Percentiles rank a stretch among this genome's conserved stretches.
Conservation (phyloP, 2,329 filamentous ascomycete species). For the Colletotrichum sp. region DNA sequence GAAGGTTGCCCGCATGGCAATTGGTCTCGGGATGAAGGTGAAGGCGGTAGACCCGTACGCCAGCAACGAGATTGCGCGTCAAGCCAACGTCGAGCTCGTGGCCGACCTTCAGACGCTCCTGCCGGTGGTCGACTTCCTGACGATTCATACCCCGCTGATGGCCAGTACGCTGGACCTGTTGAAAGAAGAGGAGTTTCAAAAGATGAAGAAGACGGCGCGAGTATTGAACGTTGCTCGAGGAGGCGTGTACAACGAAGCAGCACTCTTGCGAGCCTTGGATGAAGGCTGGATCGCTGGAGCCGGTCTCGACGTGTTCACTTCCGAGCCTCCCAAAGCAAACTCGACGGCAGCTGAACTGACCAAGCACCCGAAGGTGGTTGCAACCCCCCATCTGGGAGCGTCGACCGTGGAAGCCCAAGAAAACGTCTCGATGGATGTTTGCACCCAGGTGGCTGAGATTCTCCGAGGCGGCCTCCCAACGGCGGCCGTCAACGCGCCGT, state of each 20-base stretch:
- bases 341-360: conserved; percentile 68
- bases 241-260: conserved; percentile 79
- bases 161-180: conserved; percentile 79
- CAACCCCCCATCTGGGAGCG: conserved; percentile 80
- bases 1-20: conserved; percentile 79
- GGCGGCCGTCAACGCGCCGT: conserved; percentile 79
- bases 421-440: conserved; percentile 83
- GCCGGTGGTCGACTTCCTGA: conserved; percentile 74
- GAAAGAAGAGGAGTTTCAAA: conserved; percentile 65
- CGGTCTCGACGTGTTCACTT: conserved; percentile 80
- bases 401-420: conserved; percentile 85
- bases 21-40: conserved; percentile 78
- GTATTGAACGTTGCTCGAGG: conserved; percentile 82
- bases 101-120: conserved; percentile 64
- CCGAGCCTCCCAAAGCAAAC: conserved; percentile 65
- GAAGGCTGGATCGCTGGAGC: conserved; percentile 76
- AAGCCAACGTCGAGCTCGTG: conserved; percentile 70
- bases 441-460: conserved; percentile 78
- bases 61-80: conserved; percentile 70
- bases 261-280: conserved; percentile 73
- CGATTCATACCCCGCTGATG: conserved; percentile 80
- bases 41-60: conserved; percentile 80
- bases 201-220: conserved; percentile 76
- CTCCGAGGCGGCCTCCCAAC: conserved; percentile 75
- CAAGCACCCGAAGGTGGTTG: conserved; percentile 73